Percentiles rank a stretch among this genome's conserved stretches.
These are phyloP conservation scores for Xylaria sp. DNA, from an alignment of 2,329 filamentous ascomycete genomes.

Conservation along the genomic window DNA sequence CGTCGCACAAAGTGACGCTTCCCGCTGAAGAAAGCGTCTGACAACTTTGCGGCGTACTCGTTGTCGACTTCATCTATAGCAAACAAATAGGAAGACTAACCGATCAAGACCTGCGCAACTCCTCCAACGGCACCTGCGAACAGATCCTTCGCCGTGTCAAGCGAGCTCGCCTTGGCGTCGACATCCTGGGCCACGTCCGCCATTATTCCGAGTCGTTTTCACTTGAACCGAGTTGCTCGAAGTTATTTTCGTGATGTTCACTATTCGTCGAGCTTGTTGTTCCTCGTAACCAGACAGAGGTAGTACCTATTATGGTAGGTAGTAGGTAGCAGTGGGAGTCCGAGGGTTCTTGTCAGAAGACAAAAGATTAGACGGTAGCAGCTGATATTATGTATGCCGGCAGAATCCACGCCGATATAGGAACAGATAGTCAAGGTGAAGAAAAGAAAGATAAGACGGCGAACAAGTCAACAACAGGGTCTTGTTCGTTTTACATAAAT, in stretches of 20 bases:
- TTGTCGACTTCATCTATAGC: not conserved
- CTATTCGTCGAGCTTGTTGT: not conserved
- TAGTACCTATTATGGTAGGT: not conserved
- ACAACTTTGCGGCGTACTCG: not conserved
- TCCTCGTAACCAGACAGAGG: not conserved
- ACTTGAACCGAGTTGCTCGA: not conserved
- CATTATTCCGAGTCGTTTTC: conserved; percentile 25
- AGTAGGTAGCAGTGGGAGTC: not conserved
- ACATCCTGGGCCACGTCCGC: conserved; percentile 32
- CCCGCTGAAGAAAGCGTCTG: not conserved
- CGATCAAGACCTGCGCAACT: conserved; percentile 87
- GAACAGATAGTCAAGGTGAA: not conserved
- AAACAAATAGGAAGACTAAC: conserved; percentile 49
- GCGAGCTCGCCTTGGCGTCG: conserved; percentile 33
- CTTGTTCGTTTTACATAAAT: not conserved
- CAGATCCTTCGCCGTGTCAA: conserved; percentile 78
- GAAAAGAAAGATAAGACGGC: not conserved
- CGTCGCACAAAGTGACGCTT: not conserved
- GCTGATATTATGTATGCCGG: not conserved
- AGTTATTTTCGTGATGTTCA: not conserved
- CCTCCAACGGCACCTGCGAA: conserved; percentile 87
- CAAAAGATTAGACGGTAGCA: not conserved
- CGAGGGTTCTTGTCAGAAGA: not conserved
- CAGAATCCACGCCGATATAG: not conserved
- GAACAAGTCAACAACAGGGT: no score